Base-by-base conservation (phyloP, 768 basidiomycete species). In the Xerocomellus chrysenteron region DNA sequence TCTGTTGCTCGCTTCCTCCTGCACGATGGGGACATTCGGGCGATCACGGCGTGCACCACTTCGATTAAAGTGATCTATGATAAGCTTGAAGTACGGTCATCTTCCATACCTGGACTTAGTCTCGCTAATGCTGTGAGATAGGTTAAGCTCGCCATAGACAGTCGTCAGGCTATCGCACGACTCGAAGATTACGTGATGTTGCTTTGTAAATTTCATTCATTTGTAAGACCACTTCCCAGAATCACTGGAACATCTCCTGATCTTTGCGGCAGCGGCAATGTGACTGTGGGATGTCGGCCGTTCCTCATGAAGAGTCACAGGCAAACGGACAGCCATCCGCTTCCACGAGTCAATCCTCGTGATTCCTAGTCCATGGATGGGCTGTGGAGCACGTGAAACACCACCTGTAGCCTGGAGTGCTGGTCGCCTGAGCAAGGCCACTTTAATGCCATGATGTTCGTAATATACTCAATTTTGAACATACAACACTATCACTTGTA, bases 71-170 rank as follows among this genome's bases (percentile, higher is more conserved):
- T 14, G 7, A 32, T 62, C 4, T 56, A 60, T 7, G 30, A 50
- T 35, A 56, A 54, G 11, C 42, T 54, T 41, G 61, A 17, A 28
- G 62, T 60, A 54, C 13, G 46, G 8, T 7, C 19, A 11, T 35
- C 21, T 21, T 43, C 5, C 1, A 28, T 24, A 6, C n/a, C 10
- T 1, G 3, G 1, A 8, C 2, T 32, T 21, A 8, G 26, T 32
- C 39, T 33, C 5, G 33, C 54, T 56, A 37, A 63, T n/a, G 32
- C 3, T 1, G 4, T 42, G 3, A 14, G 12, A 35, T 16, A 63
- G 57, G 35, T 64, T 16, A 63, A 45, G 33, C 48, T 63, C 6
- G 54, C 61, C 14, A 52, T 63, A 2, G 57, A 63, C 36, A 53
- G 44, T 45, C 32, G 47, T 13, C 54, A 50, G 1, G 54, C 52